phyloP scores from a whole-genome alignment of 75 land plant species.

The Ceratopteris richardii region DNA sequence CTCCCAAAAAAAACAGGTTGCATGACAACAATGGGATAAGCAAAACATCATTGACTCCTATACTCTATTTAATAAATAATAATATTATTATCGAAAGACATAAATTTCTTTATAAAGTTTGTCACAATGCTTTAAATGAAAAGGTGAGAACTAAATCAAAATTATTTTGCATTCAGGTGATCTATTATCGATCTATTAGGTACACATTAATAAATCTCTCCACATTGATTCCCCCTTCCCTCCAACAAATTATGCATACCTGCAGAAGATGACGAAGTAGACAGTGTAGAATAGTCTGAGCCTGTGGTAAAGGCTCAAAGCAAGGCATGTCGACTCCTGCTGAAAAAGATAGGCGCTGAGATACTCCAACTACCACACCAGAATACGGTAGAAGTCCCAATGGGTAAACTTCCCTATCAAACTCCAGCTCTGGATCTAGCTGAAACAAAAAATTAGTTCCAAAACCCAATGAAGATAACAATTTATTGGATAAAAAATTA shows the following conservation, averaged over 20 bases:
- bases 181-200: too few species aligned
- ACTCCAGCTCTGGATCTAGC: constrained; percentile 99
- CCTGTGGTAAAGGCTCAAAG: constrained; percentile 97
- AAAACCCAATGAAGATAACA: neutral
- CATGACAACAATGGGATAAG: too few species aligned
- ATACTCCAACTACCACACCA: constrained; percentile 91
- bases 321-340: constrained; percentile 87
- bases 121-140: too few species aligned
- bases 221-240: too few species aligned
- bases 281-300: constrained; percentile 96
- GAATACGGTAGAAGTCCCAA: constrained; percentile 91
- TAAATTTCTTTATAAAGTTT: too few species aligned
- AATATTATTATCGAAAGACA: too few species aligned
- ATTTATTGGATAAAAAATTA: neutral
- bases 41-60: too few species aligned
- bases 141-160: too few species aligned
- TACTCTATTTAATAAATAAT: too few species aligned
- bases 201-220: too few species aligned
- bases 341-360: constrained; percentile 91
- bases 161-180: too few species aligned
- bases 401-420: constrained; percentile 96
- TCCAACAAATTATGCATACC: constrained; percentile 40
- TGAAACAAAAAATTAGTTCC: constrained; percentile 16
- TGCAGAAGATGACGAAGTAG: constrained; percentile 90
- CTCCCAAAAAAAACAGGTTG: too few species aligned